A percentile compares a stretch with the other conserved stretches of the same genome.
These are phyloP conservation scores for Colletotrichum caudatum DNA, from an alignment of 2,329 filamentous ascomycete genomes.

Conservation along the genomic window DNA sequence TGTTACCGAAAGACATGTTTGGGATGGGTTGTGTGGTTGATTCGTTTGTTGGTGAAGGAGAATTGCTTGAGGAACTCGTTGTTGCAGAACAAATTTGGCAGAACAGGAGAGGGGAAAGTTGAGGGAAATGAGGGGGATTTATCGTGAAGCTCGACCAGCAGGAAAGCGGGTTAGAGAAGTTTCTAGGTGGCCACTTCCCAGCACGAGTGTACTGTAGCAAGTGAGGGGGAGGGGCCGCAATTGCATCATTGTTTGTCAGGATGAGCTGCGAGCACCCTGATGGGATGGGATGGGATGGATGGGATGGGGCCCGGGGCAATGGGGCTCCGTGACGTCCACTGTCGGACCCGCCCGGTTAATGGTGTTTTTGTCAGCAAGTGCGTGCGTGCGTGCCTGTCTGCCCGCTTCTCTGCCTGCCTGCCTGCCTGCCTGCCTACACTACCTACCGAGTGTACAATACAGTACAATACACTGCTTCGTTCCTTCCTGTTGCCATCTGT, in stretches of 20 bases:
- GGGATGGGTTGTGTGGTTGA: neutral
- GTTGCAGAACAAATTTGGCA: neutral
- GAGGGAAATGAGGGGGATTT: neutral
- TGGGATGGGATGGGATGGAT: neutral
- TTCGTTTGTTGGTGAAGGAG: neutral
- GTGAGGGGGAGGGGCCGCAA: constrained; percentile 32
- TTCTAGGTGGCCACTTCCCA: constrained; percentile 18
- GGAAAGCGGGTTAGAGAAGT: neutral
- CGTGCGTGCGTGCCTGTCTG: too few species aligned
- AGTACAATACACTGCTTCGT: too few species aligned
- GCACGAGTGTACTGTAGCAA: neutral
- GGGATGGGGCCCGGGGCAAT: too few species aligned
- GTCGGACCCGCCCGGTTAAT: constrained; percentile 38
- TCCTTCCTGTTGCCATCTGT: too few species aligned
- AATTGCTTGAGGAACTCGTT: neutral
- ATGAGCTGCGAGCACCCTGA: constrained; percentile 39
- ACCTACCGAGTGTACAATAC: too few species aligned
- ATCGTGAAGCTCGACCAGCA: neutral
- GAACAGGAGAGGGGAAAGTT: neutral
- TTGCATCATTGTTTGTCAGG: constrained; percentile 42
- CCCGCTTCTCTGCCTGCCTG: too few species aligned
- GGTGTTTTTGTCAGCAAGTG: neutral
- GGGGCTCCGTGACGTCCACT: constrained; percentile 31
- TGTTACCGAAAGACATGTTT: constrained; percentile 66
- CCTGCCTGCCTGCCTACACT: too few species aligned